Evolutionary conservation across 495 filamentous ascomycete species (phyloP), one percentile per base, ranked within the genome.

Genomic region (Hypoxylon lienhwacheense): DNA sequence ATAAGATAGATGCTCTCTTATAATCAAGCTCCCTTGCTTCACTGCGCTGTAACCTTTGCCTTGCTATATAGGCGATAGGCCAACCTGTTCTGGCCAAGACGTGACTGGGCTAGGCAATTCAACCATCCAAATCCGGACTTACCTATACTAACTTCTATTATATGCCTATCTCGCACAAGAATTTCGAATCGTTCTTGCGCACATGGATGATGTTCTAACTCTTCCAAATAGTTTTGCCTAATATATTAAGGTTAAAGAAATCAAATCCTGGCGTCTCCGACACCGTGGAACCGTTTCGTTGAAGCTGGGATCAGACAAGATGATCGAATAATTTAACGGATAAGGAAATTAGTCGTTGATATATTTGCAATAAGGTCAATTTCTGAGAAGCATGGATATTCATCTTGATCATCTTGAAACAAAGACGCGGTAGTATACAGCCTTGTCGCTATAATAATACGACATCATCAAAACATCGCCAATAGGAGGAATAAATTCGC

Each of bases 321-420:
- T 12, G 10, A 47, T 45, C 32, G 24, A 45, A 37, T 40, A 53
- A 41, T 53, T 19, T 17, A 33, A 48, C 43, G 47, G 53, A 47
- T 52, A 46, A 43, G 52, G 47, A 53, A 32, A 3, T 36, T 29
- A n/a, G 51, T 34, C 29, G 58, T 48, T 47, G 40, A 61, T 61
- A 42, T 44, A 47, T 42, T 41, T 36, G 26, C 28, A 33, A 36
- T 28, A 52, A 24, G 25, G 15, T 28, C 37, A 49, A 63, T 53
- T 36, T 58, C 26, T 41, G 39, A 35, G 35, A 28, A 39, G 41
- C 47, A 47, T 57, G 47, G 58, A 39, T 53, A 46, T n/a, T n/a
- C n/a, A n/a, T n/a, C n/a, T 22, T 41, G 21, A 55, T 47, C 52
- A 53, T 54, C 54, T 51, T 65, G 53, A 61, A 66, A 66, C 53